These are phyloP conservation scores for Capronia coronata DNA, from an alignment of 2,329 filamentous ascomycete species.

Conservation along the genomic window DNA sequence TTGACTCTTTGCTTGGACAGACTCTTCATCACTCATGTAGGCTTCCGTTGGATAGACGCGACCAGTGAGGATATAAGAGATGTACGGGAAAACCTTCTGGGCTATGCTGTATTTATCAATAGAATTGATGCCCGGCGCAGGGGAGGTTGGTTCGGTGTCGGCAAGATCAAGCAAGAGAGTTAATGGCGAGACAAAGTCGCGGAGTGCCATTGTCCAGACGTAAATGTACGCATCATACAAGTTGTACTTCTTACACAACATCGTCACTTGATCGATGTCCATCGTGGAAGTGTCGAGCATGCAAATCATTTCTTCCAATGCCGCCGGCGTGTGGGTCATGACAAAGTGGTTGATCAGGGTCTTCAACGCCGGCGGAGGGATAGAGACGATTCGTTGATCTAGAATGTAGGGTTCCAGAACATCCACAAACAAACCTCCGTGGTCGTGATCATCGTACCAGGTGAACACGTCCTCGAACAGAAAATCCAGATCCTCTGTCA, in stretches of 20 bases:
- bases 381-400: slow-evolving; percentile 62
- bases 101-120: slow-evolving; percentile 44
- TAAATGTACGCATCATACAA: slow-evolving; percentile 95
- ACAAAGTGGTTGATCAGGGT: slow-evolving; percentile 77
- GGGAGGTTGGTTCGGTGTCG: neutral
- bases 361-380: slow-evolving; percentile 82
- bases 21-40: slow-evolving; percentile 63
- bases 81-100: slow-evolving; percentile 87
- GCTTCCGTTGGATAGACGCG: slow-evolving; percentile 86
- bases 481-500: slow-evolving; percentile 71
- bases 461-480: slow-evolving; percentile 88
- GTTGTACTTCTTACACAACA: slow-evolving; percentile 81
- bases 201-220: slow-evolving; percentile 87
- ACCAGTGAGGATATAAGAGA: slow-evolving; percentile 85
- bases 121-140: neutral
- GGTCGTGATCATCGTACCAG: slow-evolving; percentile 72
- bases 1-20: slow-evolving; percentile 72
- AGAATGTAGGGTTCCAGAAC: slow-evolving; percentile 83
- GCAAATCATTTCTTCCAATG: slow-evolving; percentile 89
- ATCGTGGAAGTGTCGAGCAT: slow-evolving; percentile 84
- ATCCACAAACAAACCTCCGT: slow-evolving; percentile 73
- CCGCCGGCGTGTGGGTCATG: slow-evolving; percentile 63
- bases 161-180: slow-evolving; percentile 56
- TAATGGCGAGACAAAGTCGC: slow-evolving; percentile 84
- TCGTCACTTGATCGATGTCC: slow-evolving; percentile 88